Percentiles rank a stretch among this genome's conserved stretches.
Conservation (phyloP, 2,329 filamentous ascomycete genomes). For the Gaeumannomyces sp. region DNA sequence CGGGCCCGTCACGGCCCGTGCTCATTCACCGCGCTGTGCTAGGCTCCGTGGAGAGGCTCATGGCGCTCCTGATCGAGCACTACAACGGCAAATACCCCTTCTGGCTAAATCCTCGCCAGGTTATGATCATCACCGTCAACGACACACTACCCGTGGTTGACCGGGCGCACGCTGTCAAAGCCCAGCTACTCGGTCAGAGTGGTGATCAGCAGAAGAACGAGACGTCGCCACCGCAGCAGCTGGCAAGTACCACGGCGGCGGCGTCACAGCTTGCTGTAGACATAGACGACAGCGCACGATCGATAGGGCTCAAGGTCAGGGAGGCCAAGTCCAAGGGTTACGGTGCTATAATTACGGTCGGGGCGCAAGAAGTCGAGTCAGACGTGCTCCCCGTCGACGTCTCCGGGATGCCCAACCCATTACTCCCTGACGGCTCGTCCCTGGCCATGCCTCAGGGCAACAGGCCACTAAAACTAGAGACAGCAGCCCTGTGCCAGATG, state of each 20-base stretch:
- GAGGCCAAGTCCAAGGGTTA: constrained; percentile 69
- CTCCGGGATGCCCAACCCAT: constrained; percentile 13
- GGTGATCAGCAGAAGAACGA: constrained; percentile 31
- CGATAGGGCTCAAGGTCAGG: constrained; percentile 62
- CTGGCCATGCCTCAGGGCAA: constrained; percentile 4
- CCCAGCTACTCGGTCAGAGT: constrained; percentile 31
- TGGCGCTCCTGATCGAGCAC: constrained; percentile 80
- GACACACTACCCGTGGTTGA: constrained; percentile 46
- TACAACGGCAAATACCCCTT: constrained; percentile 79
- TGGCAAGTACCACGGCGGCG: constrained; percentile 33
- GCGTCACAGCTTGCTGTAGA: constrained; percentile 61
- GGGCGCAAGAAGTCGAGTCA: constrained; percentile 55
- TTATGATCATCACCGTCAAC: constrained; percentile 67
- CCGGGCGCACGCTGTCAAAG: constrained; percentile 40
- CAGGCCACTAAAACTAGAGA: constrained; percentile 28
- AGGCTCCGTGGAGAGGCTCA: constrained; percentile 76
- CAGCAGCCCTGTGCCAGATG: constrained; percentile 36
- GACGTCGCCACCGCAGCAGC: not conserved
- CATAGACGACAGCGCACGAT: constrained; percentile 57
- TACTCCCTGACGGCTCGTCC: not conserved
- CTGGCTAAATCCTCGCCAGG: constrained; percentile 79
- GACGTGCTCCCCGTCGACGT: constrained; percentile 48
- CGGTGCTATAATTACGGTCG: constrained; percentile 67
- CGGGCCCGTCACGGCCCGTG: constrained; percentile 62
- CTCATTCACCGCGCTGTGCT: constrained; percentile 81